These are phyloP conservation scores for Tolypocladium inflatum DNA, from an alignment of 2,329 filamentous ascomycete species.

Conservation along the genomic window DNA sequence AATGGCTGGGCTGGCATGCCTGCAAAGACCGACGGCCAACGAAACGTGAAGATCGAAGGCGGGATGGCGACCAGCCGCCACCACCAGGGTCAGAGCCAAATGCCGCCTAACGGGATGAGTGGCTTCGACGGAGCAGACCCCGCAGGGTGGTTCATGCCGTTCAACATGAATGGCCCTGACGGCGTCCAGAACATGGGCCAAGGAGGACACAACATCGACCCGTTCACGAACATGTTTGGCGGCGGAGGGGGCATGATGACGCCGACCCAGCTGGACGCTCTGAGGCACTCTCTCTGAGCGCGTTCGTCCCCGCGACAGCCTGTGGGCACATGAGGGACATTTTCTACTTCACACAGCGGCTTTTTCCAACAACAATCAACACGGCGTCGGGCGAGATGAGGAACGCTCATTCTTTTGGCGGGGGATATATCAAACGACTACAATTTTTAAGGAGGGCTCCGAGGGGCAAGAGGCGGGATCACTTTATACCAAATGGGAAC, in stretches of 20 bases:
- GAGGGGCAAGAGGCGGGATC: background rate
- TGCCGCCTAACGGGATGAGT: slow-evolving; percentile 10
- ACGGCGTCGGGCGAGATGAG: background rate
- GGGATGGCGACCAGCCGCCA: slow-evolving; percentile 16
- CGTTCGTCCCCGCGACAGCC: background rate
- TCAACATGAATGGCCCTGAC: slow-evolving; percentile 76
- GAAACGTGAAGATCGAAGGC: slow-evolving; percentile 17
- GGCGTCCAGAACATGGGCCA: slow-evolving; percentile 38
- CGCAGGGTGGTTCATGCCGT: slow-evolving; percentile 85
- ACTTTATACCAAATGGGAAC: background rate
- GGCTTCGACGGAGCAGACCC: slow-evolving; percentile 30
- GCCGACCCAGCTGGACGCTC: slow-evolving; percentile 21
- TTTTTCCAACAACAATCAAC: background rate
- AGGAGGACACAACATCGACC: slow-evolving; percentile 34
- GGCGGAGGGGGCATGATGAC: slow-evolving; percentile 26
- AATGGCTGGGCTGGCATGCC: slow-evolving; percentile 33
- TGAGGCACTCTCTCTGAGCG: slow-evolving; percentile 19
- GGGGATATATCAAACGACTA: background rate
- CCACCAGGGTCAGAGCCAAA: slow-evolving; percentile 11
- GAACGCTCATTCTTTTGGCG: background rate
- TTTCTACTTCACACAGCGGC: background rate
- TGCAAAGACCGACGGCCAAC: slow-evolving; percentile 14
- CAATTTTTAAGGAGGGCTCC: too few species aligned
- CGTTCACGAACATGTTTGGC: slow-evolving; percentile 40
- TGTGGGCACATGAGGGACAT: background rate